These are phyloP conservation scores for Copromyces sp. DNA, from an alignment of 495 filamentous ascomycete species.

Conservation along the genomic window DNA sequence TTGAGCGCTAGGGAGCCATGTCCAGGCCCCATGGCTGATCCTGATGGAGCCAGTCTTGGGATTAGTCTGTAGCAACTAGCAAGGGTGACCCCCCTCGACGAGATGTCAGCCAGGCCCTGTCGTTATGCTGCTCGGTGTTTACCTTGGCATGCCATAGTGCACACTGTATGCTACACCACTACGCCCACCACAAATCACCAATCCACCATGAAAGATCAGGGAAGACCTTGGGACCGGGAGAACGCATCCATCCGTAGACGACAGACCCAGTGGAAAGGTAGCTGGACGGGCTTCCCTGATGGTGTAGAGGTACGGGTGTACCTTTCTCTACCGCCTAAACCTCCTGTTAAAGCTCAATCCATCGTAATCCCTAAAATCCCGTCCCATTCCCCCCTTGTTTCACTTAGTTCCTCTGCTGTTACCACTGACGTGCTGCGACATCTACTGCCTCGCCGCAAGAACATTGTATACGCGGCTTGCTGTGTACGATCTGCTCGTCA, in stretches of 20 bases:
- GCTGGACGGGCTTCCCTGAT: background rate
- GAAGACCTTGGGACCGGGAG: background rate
- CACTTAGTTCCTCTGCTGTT: background rate
- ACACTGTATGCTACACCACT: background rate
- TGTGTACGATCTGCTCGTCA: background rate
- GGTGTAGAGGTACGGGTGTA: background rate
- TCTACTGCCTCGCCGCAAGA: background rate
- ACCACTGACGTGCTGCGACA: background rate
- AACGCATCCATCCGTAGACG: background rate
- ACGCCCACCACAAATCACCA: background rate
- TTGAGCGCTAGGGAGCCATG: background rate
- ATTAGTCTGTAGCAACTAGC: conserved; percentile 5
- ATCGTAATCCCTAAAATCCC: background rate
- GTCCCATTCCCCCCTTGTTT: background rate
- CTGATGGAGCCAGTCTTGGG: conserved; percentile 9
- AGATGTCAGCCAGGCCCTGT: conserved; percentile 7
- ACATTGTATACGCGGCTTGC: background rate
- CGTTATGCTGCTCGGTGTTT: background rate
- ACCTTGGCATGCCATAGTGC: background rate
- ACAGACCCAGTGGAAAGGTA: background rate
- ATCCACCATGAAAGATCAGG: background rate
- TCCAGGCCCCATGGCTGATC: conserved; percentile 5
- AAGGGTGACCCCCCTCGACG: conserved; percentile 15
- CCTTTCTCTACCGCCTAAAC: background rate
- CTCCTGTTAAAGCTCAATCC: background rate